Conservation (phyloP, 2,329 filamentous ascomycete species). For the Scleromitrula shiraiana region DNA sequence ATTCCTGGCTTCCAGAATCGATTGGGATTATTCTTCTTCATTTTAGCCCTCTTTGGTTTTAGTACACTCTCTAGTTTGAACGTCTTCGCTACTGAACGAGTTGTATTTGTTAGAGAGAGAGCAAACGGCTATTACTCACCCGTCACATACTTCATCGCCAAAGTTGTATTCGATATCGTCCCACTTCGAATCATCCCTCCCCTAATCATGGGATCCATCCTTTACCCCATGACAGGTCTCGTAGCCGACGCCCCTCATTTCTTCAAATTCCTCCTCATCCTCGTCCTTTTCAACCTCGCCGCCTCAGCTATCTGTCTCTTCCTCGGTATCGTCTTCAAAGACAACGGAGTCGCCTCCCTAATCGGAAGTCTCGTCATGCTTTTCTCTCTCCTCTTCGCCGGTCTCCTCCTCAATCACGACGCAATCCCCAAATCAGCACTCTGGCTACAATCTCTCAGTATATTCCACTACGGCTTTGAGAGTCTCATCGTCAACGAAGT, state of each 20-base stretch:
- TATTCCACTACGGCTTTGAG: conserved; percentile 98
- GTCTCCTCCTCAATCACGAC: conserved; percentile 88
- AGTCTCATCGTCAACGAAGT: conserved; percentile 97
- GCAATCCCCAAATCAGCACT: conserved; percentile 77
- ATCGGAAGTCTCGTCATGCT: conserved; percentile 95
- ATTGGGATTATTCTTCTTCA: conserved; percentile 94
- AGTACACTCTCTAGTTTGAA: conserved; percentile 89
- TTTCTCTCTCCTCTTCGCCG: conserved; percentile 90
- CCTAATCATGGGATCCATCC: conserved; percentile 87
- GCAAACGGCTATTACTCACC: conserved; percentile 96
- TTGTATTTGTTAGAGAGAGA: conserved; percentile 85
- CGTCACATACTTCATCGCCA: conserved; percentile 86
- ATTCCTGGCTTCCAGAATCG: conserved; percentile 97
- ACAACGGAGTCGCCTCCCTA: conserved; percentile 83
- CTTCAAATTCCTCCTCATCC: conserved; percentile 80
- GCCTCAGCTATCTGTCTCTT: conserved; percentile 91
- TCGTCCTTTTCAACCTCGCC: conserved; percentile 93
- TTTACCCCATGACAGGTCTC: conserved; percentile 96
- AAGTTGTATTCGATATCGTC: conserved; percentile 97
- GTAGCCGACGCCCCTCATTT: conserved; percentile 78
- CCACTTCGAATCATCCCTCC: conserved; percentile 91
- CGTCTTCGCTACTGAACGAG: conserved; percentile 83
- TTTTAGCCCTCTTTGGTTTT: conserved; percentile 92
- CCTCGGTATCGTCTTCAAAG: conserved; percentile 91
- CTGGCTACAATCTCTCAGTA: conserved; percentile 90